Evolutionary conservation across 2,329 filamentous ascomycete species (phyloP).

Genomic region (Amylocarpus encephaloides): DNA sequence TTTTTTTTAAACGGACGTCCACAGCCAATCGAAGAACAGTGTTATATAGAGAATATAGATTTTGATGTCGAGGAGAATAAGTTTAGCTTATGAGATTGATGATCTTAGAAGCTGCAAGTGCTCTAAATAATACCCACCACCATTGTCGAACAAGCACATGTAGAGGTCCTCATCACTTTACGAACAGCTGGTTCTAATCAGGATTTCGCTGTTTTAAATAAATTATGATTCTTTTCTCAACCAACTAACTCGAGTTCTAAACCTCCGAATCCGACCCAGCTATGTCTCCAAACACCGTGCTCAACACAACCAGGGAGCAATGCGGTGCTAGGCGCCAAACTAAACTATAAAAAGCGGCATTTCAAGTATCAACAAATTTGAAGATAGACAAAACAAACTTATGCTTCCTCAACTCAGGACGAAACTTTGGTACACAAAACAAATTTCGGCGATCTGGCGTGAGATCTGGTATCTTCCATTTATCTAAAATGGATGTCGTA

Average conservation of each 20-base stretch:
- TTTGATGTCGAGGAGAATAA: too few species aligned
- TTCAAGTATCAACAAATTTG: neutral
- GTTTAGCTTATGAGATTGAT: too few species aligned
- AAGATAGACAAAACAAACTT: neutral
- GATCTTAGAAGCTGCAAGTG: too few species aligned
- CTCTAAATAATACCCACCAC: too few species aligned
- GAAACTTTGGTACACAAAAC: constrained; percentile 2
- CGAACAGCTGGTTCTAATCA: too few species aligned
- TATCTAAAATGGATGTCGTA: neutral
- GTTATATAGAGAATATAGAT: too few species aligned
- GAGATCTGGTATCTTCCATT: constrained; percentile 9
- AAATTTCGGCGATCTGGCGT: constrained; percentile 4
- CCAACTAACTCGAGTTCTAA: neutral
- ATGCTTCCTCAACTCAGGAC: neutral
- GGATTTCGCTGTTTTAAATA: too few species aligned
- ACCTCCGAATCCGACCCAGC: neutral
- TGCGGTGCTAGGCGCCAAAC: neutral
- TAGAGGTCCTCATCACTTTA: too few species aligned
- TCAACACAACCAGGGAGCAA: neutral
- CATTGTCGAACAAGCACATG: too few species aligned
- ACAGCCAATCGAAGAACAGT: too few species aligned
- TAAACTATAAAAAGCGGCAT: neutral
- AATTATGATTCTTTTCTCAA: too few species aligned
- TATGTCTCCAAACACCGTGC: neutral
- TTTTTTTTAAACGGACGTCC: too few species aligned